phyloP scores from a whole-genome alignment of 1,284 basidiomycete genomes.

The Leccinum solheimii region DNA sequence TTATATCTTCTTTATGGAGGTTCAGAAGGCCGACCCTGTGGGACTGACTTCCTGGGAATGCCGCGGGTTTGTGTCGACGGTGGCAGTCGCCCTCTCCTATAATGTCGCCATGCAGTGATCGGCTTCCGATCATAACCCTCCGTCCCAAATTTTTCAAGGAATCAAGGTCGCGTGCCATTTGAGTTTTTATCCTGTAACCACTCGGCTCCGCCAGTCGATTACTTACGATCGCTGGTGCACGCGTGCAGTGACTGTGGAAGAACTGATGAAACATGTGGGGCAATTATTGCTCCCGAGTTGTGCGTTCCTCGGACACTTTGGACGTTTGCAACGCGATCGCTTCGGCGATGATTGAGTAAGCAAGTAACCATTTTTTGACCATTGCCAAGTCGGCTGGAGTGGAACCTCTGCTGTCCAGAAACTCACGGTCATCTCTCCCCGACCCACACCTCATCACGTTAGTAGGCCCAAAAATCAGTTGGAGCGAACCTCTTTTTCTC shows the following conservation, averaged over 20 bases:
- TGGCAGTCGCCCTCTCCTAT: conserved; percentile 8
- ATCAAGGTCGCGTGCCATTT: not conserved
- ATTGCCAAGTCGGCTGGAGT: not conserved
- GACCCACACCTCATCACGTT: not conserved
- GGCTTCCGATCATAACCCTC: not conserved
- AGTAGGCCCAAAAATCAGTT: not conserved
- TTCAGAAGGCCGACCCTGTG: conserved; percentile 12
- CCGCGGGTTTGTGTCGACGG: conserved; percentile 19
- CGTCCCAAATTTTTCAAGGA: not conserved
- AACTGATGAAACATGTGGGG: not conserved
- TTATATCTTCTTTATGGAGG: conserved; percentile 25
- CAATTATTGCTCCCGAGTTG: not conserved
- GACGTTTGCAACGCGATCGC: not conserved
- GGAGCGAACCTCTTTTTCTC: not conserved
- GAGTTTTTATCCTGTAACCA: not conserved
- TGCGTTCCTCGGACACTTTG: not conserved
- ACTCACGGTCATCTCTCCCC: not conserved
- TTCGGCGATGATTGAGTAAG: not conserved
- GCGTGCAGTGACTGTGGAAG: not conserved
- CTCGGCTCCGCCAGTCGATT: not conserved
- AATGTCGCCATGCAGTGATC: conserved; percentile 11
- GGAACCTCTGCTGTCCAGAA: not conserved
- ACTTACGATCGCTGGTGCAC: not conserved
- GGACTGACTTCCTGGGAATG: conserved; percentile 20
- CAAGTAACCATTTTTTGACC: not conserved